Evolutionary conservation across 192 early-diverging fungal species (phyloP), one percentile per base, ranked within the genome.

Genomic region (Funneliformis geosporum): DNA sequence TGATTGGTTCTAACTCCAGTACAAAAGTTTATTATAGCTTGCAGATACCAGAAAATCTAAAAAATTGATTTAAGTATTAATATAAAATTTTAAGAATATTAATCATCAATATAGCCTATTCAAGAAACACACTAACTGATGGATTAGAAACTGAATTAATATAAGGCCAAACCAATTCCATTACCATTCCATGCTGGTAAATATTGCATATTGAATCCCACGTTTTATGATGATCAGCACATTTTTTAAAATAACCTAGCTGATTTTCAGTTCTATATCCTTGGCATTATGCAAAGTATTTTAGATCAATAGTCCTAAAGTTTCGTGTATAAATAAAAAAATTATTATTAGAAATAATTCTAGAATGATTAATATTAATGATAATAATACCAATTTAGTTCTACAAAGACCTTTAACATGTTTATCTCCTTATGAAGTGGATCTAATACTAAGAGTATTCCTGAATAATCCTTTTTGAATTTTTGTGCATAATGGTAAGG

Each of bases 11-110:
- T 28, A 33, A 75, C 14, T 11, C 4, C 55, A 9, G 21, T 75
- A n/a, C 25, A 25, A 38, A 33, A 75, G 38, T 75, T 75, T 74
- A n/a, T n/a, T n/a, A n/a, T n/a, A n/a, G n/a, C n/a, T n/a, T n/a
- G n/a, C n/a, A n/a, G n/a, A n/a, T n/a, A 74, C 21, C 21, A 74
- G 38, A 74, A 59, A 74, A 60, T 75, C 0, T 59, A 14, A 12
- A 43, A 16, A 75, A 43, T 60, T 16, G 23, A 43, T 28, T 60
- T 60, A 16, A 5, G 23, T 28, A 25, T 60, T 60, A 59, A 18
- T 60, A 60, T 60, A 60, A 2, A 60, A 8, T 60, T 5, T 60
- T 18, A 18, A 21, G n/a, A 44, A 27, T n/a, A n/a, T n/a, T n/a
- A n/a, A n/a, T n/a, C n/a, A n/a, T n/a, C n/a, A n/a, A n/a, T n/a